Evolutionary conservation across 352 stramenopile genomes (phyloP), one percentile per base, ranked within the genome.

Genomic region (Thraustotheca clavata): DNA sequence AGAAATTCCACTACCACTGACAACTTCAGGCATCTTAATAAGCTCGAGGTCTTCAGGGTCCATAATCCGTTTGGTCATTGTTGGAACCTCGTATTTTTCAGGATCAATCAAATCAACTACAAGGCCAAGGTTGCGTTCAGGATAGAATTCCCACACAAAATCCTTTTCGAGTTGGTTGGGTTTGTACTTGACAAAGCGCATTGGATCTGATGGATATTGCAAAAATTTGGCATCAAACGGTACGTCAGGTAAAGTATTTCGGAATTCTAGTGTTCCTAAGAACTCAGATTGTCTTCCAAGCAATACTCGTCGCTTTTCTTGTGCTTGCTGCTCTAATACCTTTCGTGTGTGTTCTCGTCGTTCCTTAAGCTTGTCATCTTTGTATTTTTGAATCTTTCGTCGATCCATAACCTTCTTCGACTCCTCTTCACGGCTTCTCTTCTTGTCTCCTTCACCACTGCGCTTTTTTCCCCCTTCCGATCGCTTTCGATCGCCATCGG

Each of bases 151-250:
- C 69, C 89, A 91, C 50, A 77, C 83, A 71, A 91, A 93, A 73
- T 93, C 84, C 72, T 86, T 77, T 62, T 93, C 84, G 34, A 93
- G 67, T 22, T 80, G 74, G 59, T 91, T 91, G 29, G 84, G 84
- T 60, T 90, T 93, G 78, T 91, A 93, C 76, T 93, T 93, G 8
- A 39, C 76, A 48, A 61, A 92, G 76, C 84, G 75, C 65, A 91
- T 79, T 52, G 71, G 62, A 40, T 93, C 84, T 57, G 90, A 79
- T 32, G 82, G 82, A 60, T 93, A 93, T 63, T 87, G 72, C 46
- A 93, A 73, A 59, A 93, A 93, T 71, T 93, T 93, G 57, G 84
- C 87, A 54, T 93, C 84, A 63, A 93, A 93, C 24, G 84, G 84
- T 47, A 93, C 65, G 52, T 93, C 84, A 34, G 84, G 84, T 55